Evolutionary conservation across 331 rosid species (phyloP), one percentile per base, ranked within the genome.

Genomic region (Dryas integrifolia): DNA sequence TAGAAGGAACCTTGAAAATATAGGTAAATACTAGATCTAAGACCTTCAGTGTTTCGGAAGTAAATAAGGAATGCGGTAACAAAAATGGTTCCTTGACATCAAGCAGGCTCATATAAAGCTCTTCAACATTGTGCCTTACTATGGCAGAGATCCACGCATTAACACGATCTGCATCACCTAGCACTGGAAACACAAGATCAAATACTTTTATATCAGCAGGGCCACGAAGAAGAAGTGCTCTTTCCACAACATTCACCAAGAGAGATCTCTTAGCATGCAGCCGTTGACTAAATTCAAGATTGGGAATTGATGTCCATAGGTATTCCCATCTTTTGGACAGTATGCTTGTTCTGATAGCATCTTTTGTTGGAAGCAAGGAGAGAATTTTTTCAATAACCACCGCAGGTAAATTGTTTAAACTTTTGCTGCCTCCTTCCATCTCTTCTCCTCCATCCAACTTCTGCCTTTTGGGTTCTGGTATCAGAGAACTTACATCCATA

Each of bases 291-390:
- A 65, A 65, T 2, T 46, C 55, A 65, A 65, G 70, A 0, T 65
- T 58, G 8, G 64, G 64, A 58, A 58, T 58, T 26, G 41, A 26
- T 3, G 64, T 58, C 43, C 64, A 58, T 35, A 58, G 16, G 64
- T 58, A 58, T 58, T 58, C 64, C 44, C 44, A 30, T 58, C 45
- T 35, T 58, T 58, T 65, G 6, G 55, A 65, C 40, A 65, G 13
- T 5, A 65, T 24, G 43, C 55, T 65, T 65, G 70, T 65, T 65
- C 70, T 21, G 18, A 45, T 13, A 24, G 63, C 43, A 2, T 30
- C 63, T 58, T 26, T 58, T 24, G 43, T 58, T 26, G 9, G n/a
- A 58, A 58, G 40, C 40, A 58, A 15, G 63, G 41, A 58, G 63
- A 58, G 26, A 26, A 24, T 58, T 30, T 35, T 38, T 26, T 5